Evolutionary conservation across 2,329 filamentous ascomycete species (phyloP).

Genomic region (Chalaropsis ovoidea): DNA sequence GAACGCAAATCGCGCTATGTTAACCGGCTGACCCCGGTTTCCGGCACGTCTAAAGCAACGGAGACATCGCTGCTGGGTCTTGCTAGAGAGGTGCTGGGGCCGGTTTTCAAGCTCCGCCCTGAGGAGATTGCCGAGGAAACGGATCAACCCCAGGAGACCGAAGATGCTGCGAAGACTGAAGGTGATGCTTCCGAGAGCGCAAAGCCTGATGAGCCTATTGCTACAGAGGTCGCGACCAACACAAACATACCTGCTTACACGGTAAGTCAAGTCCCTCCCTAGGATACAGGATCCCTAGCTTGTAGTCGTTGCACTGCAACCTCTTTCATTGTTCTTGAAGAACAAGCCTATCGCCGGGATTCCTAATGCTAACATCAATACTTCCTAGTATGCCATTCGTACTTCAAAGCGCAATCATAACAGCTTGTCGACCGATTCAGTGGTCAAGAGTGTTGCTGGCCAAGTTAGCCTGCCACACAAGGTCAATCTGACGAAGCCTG

Average conservation of each 20-base stretch:
- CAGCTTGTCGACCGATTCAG: slow-evolving; percentile 52
- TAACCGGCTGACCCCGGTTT: slow-evolving; percentile 47
- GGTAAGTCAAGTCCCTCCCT: slow-evolving; percentile 34
- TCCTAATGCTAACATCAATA: slow-evolving; percentile 4
- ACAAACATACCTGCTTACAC: slow-evolving; percentile 31
- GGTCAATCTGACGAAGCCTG: slow-evolving; percentile 66
- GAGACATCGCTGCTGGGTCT: slow-evolving; percentile 58
- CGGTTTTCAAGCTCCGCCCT: slow-evolving; percentile 47
- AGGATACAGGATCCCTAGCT: background rate
- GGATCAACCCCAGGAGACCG: background rate
- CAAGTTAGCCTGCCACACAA: slow-evolving; percentile 58
- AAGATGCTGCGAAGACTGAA: background rate
- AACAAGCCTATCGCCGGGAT: too few relatives aligned
- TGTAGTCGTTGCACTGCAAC: too few relatives aligned
- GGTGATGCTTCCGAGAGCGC: background rate
- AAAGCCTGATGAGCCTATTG: background rate
- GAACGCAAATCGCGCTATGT: slow-evolving; percentile 46
- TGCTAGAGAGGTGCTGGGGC: slow-evolving; percentile 50
- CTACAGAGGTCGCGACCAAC: background rate
- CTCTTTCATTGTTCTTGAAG: too few relatives aligned
- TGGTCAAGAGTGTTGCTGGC: slow-evolving; percentile 62
- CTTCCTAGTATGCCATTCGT: slow-evolving; percentile 68
- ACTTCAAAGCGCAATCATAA: slow-evolving; percentile 66
- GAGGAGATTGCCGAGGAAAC: slow-evolving; percentile 14
- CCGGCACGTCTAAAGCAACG: slow-evolving; percentile 52